Percentiles rank a stretch among this genome's conserved stretches.
Evolutionary conservation across 2,329 filamentous ascomycete species (phyloP).

Genomic region (Tolypocladium ovalisporum): DNA sequence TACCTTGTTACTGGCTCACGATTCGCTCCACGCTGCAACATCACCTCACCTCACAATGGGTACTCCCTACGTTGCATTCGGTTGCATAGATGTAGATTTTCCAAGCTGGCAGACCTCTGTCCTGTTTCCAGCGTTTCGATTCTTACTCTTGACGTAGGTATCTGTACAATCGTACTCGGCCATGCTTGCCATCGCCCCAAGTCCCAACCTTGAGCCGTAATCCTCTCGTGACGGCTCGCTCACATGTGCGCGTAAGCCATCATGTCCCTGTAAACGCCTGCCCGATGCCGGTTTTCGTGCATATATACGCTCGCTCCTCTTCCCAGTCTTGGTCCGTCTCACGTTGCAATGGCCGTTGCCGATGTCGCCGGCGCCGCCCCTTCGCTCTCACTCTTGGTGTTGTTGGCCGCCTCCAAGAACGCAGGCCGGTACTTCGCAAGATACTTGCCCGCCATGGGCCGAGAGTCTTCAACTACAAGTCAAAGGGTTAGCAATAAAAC

Average conservation of each 20-base stretch:
- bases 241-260: neutral
- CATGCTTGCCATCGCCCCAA: neutral
- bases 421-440: conserved; percentile 48
- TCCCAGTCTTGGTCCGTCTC: conserved; percentile 4
- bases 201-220: neutral
- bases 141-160: neutral
- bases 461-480: conserved; percentile 46
- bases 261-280: conserved; percentile 2
- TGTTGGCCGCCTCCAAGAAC: conserved; percentile 28
- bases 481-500: conserved; percentile 8
- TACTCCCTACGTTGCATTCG: too few relatives aligned
- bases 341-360: conserved; percentile 19
- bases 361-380: conserved; percentile 7
- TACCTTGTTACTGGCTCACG: too few relatives aligned
- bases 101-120: neutral
- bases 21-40: too few relatives aligned
- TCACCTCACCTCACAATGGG: too few relatives aligned
- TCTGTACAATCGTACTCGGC: neutral
- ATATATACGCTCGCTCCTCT: neutral
- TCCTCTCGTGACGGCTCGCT: neutral
- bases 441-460: conserved; percentile 51
- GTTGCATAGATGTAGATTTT: neutral
- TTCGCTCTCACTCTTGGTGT: conserved; percentile 12
- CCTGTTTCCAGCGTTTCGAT: neutral
- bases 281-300: neutral